Base-by-base conservation (phyloP, 2,329 filamentous ascomycete genomes). In the Tolypocladium guangdongense region DNA sequence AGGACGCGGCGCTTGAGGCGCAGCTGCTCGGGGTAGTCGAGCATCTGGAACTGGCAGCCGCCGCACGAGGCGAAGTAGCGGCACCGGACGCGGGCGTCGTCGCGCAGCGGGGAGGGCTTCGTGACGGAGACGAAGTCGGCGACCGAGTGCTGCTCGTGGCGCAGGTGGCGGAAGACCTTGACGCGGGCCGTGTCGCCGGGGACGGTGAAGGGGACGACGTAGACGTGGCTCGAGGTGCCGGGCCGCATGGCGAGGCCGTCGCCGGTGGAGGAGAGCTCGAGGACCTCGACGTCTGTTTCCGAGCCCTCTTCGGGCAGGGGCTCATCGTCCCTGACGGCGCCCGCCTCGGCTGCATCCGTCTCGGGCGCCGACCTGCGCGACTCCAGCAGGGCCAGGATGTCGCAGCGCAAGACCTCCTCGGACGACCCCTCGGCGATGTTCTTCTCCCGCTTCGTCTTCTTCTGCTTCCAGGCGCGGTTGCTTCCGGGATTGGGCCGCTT, bases 41-140 rank as follows among this genome's bases (percentile, higher is more conserved):
- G 81, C 89, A 97, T 96, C 74, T 99, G 93, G 69, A 97, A 91
- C 71, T 99, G 93, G 67, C 93, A 99, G 35, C 93, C 93, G 11
- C 87, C 88, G 70, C 93, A 99, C 52, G 78, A 80, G 41, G 82
- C 75, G 65, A 99, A 99, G 75, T 99, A 97, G 62, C 82, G 79
- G 74, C 93, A 99, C 54, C 78, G 78, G 60, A 95, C 78, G 24
- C 88, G 82, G 38, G 78, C 77, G 63, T 93, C 87, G 62, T 96
- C 86, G 62, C 93, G 86, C 52, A 86, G 75, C 1, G 83, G 78
- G 0, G 88, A 90, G 0, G 91, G 84, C 54, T 80, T 81, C 37
- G 84, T 73, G 43, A 97, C 80, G 56, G 85, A 85, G 64, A 97
- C 64, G 63, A 95, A 90, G 71, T 97, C 92, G 60, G 90, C 85